phyloP scores from a whole-genome alignment of 768 basidiomycete species.

The Galerina sulciceps region DNA sequence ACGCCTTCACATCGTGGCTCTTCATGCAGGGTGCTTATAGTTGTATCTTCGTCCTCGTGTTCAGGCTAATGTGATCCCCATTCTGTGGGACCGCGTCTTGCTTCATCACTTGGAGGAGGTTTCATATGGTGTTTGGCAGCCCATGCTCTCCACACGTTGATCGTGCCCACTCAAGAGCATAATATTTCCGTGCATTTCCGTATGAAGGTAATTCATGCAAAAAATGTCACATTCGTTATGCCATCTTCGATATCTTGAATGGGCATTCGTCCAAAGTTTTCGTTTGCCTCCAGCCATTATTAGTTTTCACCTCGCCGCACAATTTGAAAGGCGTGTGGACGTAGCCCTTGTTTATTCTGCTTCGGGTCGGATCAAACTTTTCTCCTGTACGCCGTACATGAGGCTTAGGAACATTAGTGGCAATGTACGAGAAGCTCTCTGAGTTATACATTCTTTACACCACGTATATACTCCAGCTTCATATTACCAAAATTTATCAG shows the following conservation, averaged over 20 bases:
- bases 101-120: conserved; percentile 76
- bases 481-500: neutral
- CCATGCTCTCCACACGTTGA: conserved; percentile 58
- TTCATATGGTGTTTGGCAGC: conserved; percentile 72
- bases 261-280: neutral
- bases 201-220: neutral
- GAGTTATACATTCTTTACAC: neutral
- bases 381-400: neutral
- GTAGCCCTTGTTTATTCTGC: neutral
- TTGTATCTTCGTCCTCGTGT: conserved; percentile 9
- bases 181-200: neutral
- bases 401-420: neutral
- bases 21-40: neutral
- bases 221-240: neutral
- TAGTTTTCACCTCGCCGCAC: neutral
- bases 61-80: conserved; percentile 71
- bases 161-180: conserved; percentile 2
- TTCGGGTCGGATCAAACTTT: neutral
- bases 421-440: neutral
- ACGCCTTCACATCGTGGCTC: conserved; percentile 19
- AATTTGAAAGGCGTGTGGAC: neutral
- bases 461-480: neutral
- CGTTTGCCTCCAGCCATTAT: neutral
- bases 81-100: conserved; percentile 69
- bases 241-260: neutral